Percentiles rank a stretch among this genome's conserved stretches.
These are phyloP conservation scores for Scytalidium lignicola DNA, from an alignment of 2,329 filamentous ascomycete genomes.

Conservation along the genomic window DNA sequence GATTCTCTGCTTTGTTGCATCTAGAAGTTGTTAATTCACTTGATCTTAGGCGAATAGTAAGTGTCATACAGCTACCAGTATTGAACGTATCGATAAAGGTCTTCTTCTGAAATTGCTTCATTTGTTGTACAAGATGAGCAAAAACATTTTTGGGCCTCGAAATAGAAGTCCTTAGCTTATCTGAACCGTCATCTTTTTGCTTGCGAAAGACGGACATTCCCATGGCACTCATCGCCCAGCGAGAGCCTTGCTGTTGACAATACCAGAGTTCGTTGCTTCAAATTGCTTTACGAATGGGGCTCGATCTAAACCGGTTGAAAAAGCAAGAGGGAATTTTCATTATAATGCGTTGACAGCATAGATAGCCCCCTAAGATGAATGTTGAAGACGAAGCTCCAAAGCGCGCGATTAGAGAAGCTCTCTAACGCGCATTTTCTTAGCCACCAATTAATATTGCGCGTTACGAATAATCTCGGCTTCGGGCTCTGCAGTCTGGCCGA, in stretches of 20 bases:
- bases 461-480: too few species aligned
- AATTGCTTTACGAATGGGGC: constrained; percentile 6
- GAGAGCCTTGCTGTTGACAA: constrained; percentile 8
- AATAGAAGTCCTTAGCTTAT: constrained; percentile 9
- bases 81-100: constrained; percentile 23
- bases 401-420: too few species aligned
- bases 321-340: constrained; percentile 7
- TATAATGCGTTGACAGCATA: constrained; percentile 5
- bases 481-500: too few species aligned
- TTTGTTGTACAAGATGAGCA: constrained; percentile 23
- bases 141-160: constrained; percentile 2
- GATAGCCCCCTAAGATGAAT: too few species aligned
- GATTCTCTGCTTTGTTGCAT: constrained; percentile 20
- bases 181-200: constrained; percentile 10
- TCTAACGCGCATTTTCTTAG: too few species aligned
- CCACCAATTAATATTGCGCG: too few species aligned
- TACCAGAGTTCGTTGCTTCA: constrained; percentile 5
- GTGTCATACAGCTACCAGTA: constrained; percentile 23
- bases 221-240: constrained; percentile 7
- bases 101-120: constrained; percentile 15
- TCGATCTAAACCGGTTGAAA: constrained; percentile 7
- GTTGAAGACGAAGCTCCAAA: too few species aligned
- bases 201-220: constrained; percentile 12
- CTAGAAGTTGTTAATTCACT: constrained; percentile 15
- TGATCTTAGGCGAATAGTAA: constrained; percentile 1